These are phyloP conservation scores for Chlorella sp. DNA, from an alignment of 139 green algal species.

Conservation along the genomic window DNA sequence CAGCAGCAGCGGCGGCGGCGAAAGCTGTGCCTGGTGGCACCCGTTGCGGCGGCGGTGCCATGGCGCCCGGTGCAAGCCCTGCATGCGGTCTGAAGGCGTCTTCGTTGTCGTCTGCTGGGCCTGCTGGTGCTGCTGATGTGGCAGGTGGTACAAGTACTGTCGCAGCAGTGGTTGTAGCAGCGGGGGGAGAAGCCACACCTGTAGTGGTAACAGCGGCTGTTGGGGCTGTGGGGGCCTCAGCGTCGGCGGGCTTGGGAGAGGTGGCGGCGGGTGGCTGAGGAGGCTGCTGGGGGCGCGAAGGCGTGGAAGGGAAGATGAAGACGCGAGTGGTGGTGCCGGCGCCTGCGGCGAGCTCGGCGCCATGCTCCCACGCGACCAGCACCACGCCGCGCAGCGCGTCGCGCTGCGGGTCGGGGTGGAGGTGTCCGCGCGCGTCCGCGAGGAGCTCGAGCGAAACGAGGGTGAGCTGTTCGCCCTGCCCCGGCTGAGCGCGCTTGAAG, in stretches of 20 bases:
- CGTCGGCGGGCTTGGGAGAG: not conserved
- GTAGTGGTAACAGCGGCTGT: too few species aligned
- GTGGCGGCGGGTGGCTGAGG: not conserved
- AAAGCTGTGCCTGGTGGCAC: too few species aligned
- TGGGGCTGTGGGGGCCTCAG: too few species aligned
- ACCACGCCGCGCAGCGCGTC: constrained; percentile 63
- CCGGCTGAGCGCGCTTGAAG: constrained; percentile 21
- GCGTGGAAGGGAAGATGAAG: not conserved
- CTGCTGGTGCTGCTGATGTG: too few species aligned
- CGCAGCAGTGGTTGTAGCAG: too few species aligned
- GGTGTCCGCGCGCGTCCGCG: constrained; percentile 54
- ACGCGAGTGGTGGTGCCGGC: not conserved
- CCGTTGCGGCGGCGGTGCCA: too few species aligned
- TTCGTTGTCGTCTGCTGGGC: too few species aligned
- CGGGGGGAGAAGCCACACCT: too few species aligned
- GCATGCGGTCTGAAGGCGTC: too few species aligned
- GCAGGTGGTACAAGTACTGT: too few species aligned
- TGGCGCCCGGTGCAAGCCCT: too few species aligned
- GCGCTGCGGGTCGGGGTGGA: constrained; percentile 80
- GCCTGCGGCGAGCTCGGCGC: not conserved
- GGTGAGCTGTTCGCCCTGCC: constrained; percentile 61
- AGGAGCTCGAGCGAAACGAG: constrained; percentile 76
- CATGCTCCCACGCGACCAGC: constrained; percentile 14
- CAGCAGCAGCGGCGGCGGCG: too few species aligned
- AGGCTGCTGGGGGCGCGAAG: not conserved